Evolutionary conservation across 1,139 yeast genomes (phyloP), one percentile per base, ranked within the genome.

Genomic region (Taphrina deformans): DNA sequence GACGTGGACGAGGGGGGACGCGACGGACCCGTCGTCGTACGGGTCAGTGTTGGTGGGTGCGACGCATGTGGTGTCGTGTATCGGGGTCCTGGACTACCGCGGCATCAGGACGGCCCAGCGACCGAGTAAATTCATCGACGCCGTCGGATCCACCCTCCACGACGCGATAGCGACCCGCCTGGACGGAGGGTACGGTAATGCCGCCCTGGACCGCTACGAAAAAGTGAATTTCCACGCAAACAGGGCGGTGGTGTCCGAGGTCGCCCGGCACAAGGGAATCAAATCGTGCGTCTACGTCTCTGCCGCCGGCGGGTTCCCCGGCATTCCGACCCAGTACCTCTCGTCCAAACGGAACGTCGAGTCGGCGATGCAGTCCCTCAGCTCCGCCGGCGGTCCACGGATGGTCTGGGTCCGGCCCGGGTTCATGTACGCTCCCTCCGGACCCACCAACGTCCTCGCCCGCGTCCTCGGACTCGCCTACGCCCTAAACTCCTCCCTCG

Each of bases 51-150:
- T 67, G 21, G 55, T 24, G 3, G 41, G 18, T 2, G 53, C 58
- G 21, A 38, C 56, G 27, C 63, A 67, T 16, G 56, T 67, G 14
- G 51, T 67, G 3, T 44, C 59, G 24, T 58, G 67, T 10, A 67
- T 66, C 23, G 69, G 69, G n/a, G 61, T 62, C 9, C 51, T 67
- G 27, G 65, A 66, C 45, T 67, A 67, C 27, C 68, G 67, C 40
- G 41, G 63, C 14, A 23, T 53, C 26, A 27, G 55, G 29, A 46
- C 31, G 35, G 55, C 62, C 23, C 40, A 48, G 29, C 14, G 45
- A 14, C 21, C 35, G 10, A 26, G 62, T 5, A 24, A 31, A 14
- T 40, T 29, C 10, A 53, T 46, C 9, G 62, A 53, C 23, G 18
- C 33, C 35, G 33, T 50, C 24, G 63, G 58, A 12, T 21, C 27